phyloP scores from a whole-genome alignment of 2,329 filamentous ascomycete species.

The Pseudodiploospora longispora region DNA sequence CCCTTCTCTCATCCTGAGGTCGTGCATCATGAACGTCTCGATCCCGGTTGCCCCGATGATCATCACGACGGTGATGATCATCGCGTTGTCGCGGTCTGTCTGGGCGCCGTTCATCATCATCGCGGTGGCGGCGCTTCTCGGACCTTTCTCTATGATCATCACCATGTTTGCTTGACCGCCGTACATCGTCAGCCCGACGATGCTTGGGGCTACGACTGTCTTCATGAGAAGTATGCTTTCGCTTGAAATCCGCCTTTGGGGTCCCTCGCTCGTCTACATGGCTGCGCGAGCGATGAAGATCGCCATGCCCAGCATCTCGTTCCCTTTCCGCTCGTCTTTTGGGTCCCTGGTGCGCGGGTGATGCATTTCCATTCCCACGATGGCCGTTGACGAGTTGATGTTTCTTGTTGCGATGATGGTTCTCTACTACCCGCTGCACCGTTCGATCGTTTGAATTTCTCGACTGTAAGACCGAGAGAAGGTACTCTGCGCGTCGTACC shows the following conservation, averaged over 20 bases:
- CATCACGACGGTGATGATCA: slow-evolving; percentile 21
- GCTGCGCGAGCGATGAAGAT: slow-evolving; percentile 43
- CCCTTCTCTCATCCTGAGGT: slow-evolving; percentile 31
- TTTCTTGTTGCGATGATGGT: slow-evolving; percentile 92
- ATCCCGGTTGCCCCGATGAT: slow-evolving; percentile 14
- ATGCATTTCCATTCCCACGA: slow-evolving; percentile 59
- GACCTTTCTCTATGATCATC: slow-evolving; percentile 30
- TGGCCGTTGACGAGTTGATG: slow-evolving; percentile 47
- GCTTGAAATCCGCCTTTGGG: slow-evolving; percentile 48
- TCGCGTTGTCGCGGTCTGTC: slow-evolving; percentile 30
- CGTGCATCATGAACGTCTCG: slow-evolving; percentile 16
- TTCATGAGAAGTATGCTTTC: slow-evolving; percentile 49
- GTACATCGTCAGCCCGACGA: slow-evolving; percentile 32
- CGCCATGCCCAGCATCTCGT: slow-evolving; percentile 35
- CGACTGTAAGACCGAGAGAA: slow-evolving; percentile 85
- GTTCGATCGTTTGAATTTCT: slow-evolving; percentile 71
- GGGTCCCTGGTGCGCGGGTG: slow-evolving; percentile 50
- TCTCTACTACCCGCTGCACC: slow-evolving; percentile 75
- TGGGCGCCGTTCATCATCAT: slow-evolving; percentile 22
- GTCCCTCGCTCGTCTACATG: slow-evolving; percentile 43
- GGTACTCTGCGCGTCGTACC: slow-evolving; percentile 87
- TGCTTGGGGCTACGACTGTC: slow-evolving; percentile 35
- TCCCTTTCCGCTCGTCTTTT: slow-evolving; percentile 42
- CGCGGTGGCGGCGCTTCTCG: slow-evolving; percentile 21
- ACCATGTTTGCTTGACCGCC: slow-evolving; percentile 28